Evolutionary conservation across 2,329 filamentous ascomycete species (phyloP), one percentile per base, ranked within the genome.

Genomic region (Fusarium tanahbumbuense): DNA sequence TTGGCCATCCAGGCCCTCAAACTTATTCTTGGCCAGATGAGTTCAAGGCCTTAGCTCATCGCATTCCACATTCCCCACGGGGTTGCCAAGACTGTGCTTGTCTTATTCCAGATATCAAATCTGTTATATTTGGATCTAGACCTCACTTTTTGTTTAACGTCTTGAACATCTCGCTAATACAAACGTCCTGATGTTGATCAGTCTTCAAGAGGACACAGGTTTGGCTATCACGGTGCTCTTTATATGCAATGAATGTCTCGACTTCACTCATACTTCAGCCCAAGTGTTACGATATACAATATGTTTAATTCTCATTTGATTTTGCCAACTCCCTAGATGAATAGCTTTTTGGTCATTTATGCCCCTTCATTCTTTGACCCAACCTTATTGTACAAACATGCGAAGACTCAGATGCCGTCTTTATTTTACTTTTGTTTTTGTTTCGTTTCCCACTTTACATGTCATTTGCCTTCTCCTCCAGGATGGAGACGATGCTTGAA

Each of bases 381-480:
- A 20, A 64, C 44, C 27, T 50, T 30, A 65, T 48, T 59, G 42
- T 63, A 63, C 58, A 63, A 34, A 40, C 13, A 41, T 59, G 40
- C 25, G 8, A 59, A 28, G 32, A 27, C 37, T 3, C 12, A 22
- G 2, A 11, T 55, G 27, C 28, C 28, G 9, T 40, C 30, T 25
- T 37, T 22, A 32, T 8, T 28, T 42, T 55, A 16, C 11, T 25
- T 27, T 37, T 44, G 4, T 4, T 12, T 49, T 22, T 25, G 20
- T 5, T 41, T 46, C 13, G 6, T 13, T n/a, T 18, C 16, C 40
- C 10, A 5, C 18, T 53, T 53, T 54, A 69, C 67, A 69, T 70
- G 15, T 41, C 61, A 8, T 67, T 67, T 1, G 44, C 67, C 67
- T 69, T 69, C 10, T 69, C 66, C 25, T 69, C 67, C 61, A 69